phyloP scores from a whole-genome alignment of 169 alveolate species.

The Plasmodium relictum region DNA sequence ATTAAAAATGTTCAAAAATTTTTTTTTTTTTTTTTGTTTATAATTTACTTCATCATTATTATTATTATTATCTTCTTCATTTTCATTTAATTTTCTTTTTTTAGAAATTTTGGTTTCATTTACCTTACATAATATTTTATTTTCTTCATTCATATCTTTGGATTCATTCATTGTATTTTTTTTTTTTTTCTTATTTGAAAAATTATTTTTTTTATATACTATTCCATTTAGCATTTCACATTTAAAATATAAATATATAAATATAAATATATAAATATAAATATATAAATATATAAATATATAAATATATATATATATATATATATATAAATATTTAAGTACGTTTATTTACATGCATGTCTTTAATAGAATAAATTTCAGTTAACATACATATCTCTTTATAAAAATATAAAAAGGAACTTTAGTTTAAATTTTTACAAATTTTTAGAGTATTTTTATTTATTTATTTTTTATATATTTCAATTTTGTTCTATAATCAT shows the following conservation, averaged over 20 bases:
- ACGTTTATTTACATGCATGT: no score
- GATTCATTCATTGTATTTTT: conserved; percentile 30
- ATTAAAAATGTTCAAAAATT: conserved; percentile 48
- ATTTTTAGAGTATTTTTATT: no score
- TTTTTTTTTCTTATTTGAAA: conserved; percentile 13
- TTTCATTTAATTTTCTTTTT: conserved; percentile 36
- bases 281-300: no score
- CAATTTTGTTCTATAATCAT: no score
- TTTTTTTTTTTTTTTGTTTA: conserved; percentile 18
- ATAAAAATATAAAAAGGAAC: no score
- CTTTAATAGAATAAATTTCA: no score
- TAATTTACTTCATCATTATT: conserved; percentile 8
- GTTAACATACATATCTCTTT: no score
- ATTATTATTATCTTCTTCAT: not conserved
- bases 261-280: not conserved
- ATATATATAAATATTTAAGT: no score
- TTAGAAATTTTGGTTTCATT: conserved; percentile 9
- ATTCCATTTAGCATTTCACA: not conserved
- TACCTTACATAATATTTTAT: not conserved
- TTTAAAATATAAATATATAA: not conserved
- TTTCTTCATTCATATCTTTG: conserved; percentile 8
- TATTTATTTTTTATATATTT: no score
- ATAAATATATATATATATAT: no score
- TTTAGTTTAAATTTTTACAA: no score
- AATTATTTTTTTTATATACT: not conserved